Percentiles rank a stretch among this genome's conserved stretches.
phyloP scores from a whole-genome alignment of 306 rosid genomes.

The Trifolium pratense region DNA sequence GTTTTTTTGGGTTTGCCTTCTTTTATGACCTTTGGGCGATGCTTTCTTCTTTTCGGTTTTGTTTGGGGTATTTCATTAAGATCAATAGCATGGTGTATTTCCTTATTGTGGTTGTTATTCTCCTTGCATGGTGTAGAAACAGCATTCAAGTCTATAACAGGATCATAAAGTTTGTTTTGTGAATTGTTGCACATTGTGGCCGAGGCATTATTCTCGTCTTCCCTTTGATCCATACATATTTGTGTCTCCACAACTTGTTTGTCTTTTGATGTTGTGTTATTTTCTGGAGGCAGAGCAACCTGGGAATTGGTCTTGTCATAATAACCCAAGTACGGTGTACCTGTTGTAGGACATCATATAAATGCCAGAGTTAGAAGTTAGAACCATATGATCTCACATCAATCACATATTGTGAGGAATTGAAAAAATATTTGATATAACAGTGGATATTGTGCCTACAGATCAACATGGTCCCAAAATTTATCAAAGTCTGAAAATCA shows the following conservation, averaged over 20 bases:
- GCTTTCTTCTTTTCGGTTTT: constrained; percentile 71
- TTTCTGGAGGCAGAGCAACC: constrained; percentile 57
- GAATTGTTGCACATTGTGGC: constrained; percentile 26
- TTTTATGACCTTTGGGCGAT: constrained; percentile 85
- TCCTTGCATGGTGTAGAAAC: constrained; percentile 52
- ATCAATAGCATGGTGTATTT: constrained; percentile 46
- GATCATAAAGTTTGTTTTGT: background rate
- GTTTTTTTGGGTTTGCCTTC: constrained; percentile 67
- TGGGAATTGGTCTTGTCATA: constrained; percentile 40
- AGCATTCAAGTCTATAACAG: constrained; percentile 45
- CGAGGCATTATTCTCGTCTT: constrained; percentile 40
- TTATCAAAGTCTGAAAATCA: background rate
- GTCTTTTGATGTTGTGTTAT: constrained; percentile 43
- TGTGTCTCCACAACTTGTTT: constrained; percentile 41
- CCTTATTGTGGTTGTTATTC: constrained; percentile 50
- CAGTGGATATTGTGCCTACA: constrained; percentile 5
- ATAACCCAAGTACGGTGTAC: constrained; percentile 34
- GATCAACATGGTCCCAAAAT: constrained; percentile 3
- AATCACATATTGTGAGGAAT: background rate
- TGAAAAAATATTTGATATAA: background rate
- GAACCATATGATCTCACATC: constrained; percentile 18
- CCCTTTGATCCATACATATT: constrained; percentile 25
- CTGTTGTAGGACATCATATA: constrained; percentile 45
- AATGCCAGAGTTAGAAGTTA: constrained; percentile 32
- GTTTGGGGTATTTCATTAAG: constrained; percentile 54